Evolutionary conservation across 345 rosid genomes (phyloP).

Genomic region (Camelina laxa): DNA sequence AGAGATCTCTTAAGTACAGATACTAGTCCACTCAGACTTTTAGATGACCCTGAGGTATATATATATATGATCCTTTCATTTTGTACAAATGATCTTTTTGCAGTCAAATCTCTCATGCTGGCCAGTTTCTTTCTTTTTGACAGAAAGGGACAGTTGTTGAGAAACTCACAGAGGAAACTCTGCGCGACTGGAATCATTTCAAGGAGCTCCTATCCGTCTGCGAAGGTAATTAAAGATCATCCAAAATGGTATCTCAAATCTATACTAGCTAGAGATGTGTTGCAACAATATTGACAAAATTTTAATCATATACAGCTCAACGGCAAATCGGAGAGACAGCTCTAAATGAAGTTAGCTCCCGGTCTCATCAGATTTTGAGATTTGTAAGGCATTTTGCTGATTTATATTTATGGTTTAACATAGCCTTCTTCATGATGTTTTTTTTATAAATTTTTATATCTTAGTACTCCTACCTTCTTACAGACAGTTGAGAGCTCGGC

Average conservation of each 20-base stretch:
- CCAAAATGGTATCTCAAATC: constrained; percentile 33
- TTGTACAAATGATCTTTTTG: constrained; percentile 22
- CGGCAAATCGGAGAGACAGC: constrained; percentile 92
- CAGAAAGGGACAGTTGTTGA: constrained; percentile 92
- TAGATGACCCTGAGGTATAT: constrained; percentile 91
- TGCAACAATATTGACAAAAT: neutral
- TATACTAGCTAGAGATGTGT: constrained; percentile 21
- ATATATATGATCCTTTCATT: constrained; percentile 45
- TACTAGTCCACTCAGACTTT: constrained; percentile 75
- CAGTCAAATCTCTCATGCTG: constrained; percentile 17
- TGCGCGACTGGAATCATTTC: constrained; percentile 79
- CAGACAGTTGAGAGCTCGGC: constrained; percentile 87
- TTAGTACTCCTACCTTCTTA: constrained; percentile 8
- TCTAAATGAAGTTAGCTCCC: constrained; percentile 86
- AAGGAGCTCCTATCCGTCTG: constrained; percentile 70
- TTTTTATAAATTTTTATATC: neutral
- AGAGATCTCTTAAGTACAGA: constrained; percentile 80
- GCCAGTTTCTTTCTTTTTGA: constrained; percentile 35
- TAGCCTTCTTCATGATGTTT: constrained; percentile 3
- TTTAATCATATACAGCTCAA: constrained; percentile 65
- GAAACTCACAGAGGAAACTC: constrained; percentile 78
- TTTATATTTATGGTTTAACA: constrained; percentile 25
- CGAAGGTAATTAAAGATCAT: constrained; percentile 56
- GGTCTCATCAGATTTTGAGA: constrained; percentile 92
- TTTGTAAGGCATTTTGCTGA: constrained; percentile 54